Evolutionary conservation across 73 alveolate genomes (phyloP).

Genomic region (Stentor coeruleus): DNA sequence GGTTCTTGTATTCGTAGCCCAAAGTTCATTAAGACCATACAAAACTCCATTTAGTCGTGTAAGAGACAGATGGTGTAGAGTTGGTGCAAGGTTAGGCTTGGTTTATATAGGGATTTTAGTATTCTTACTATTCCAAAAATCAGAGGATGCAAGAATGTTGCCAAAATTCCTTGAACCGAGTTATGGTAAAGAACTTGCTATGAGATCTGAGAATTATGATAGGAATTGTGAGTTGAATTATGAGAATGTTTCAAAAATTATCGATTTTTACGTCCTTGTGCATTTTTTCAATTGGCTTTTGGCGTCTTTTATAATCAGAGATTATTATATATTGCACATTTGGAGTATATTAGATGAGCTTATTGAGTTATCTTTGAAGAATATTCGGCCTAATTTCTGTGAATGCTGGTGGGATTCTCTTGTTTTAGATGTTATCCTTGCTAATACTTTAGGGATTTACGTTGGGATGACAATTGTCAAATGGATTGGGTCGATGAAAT

Average conservation of each 20-base stretch:
- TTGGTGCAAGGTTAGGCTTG: slow-evolving; percentile 32
- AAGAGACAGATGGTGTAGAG: slow-evolving; percentile 45
- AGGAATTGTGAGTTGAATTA: slow-evolving; percentile 65
- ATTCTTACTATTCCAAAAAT: slow-evolving; percentile 46
- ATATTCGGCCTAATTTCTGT: slow-evolving; percentile 57
- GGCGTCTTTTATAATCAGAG: slow-evolving; percentile 71
- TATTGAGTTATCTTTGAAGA: slow-evolving; percentile 53
- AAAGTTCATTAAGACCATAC: slow-evolving; percentile 40
- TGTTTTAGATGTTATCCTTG: slow-evolving; percentile 42
- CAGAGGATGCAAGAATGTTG: slow-evolving; percentile 49
- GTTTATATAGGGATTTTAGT: slow-evolving; percentile 46
- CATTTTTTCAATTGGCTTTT: slow-evolving; percentile 81
- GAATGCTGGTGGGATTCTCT: slow-evolving; percentile 80
- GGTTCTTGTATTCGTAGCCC: slow-evolving; percentile 38
- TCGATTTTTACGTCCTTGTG: slow-evolving; percentile 68
- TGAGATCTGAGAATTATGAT: slow-evolving; percentile 66
- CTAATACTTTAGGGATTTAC: slow-evolving; percentile 58
- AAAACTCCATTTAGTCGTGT: slow-evolving; percentile 48
- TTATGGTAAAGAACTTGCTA: slow-evolving; percentile 46
- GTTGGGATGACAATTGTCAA: slow-evolving; percentile 43
- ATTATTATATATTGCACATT: slow-evolving; percentile 58
- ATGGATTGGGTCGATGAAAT: slow-evolving; percentile 47
- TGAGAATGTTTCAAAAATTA: slow-evolving; percentile 46
- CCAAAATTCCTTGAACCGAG: slow-evolving; percentile 46
- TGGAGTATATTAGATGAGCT: slow-evolving; percentile 82